These are phyloP conservation scores for Colletotrichum spaethianum DNA, from an alignment of 2,329 filamentous ascomycete species.

Conservation along the genomic window DNA sequence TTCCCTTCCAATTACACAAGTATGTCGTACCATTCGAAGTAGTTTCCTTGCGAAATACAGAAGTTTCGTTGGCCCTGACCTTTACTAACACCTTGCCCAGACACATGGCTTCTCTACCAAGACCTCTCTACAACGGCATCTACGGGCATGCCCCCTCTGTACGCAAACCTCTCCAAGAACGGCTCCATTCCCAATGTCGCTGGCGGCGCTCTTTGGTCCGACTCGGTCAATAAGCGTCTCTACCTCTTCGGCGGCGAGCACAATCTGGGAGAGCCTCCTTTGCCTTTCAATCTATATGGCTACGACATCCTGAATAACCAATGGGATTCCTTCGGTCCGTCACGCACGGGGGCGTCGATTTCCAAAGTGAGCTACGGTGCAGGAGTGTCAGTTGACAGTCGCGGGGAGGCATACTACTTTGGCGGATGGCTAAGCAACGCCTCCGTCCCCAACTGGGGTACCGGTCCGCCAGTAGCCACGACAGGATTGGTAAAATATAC, in stretches of 20 bases:
- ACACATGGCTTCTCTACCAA: slow-evolving; percentile 69
- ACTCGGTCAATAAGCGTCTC: slow-evolving; percentile 73
- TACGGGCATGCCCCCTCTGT: slow-evolving; percentile 66
- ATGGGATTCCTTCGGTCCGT: slow-evolving; percentile 65
- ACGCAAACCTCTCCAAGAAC: slow-evolving; percentile 72
- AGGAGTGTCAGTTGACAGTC: slow-evolving; percentile 66
- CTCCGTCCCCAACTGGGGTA: slow-evolving; percentile 65
- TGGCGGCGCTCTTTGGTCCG: slow-evolving; percentile 69
- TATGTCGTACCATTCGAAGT: slow-evolving; percentile 51
- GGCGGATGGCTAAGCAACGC: slow-evolving; percentile 73
- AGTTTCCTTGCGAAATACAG: not conserved
- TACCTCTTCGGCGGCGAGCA: slow-evolving; percentile 75
- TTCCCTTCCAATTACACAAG: slow-evolving; percentile 69
- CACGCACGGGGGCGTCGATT: slow-evolving; percentile 52
- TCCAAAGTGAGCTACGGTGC: slow-evolving; percentile 69
- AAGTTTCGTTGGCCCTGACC: not conserved
- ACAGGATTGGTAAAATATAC: slow-evolving; percentile 69
- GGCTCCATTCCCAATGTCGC: slow-evolving; percentile 63
- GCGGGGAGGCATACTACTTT: slow-evolving; percentile 72
- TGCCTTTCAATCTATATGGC: slow-evolving; percentile 65
- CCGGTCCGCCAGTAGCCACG: slow-evolving; percentile 61
- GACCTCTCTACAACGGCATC: slow-evolving; percentile 63
- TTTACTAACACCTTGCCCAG: slow-evolving; percentile 48
- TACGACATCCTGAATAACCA: slow-evolving; percentile 71
- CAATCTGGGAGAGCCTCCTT: slow-evolving; percentile 54